These are phyloP conservation scores for Phlebopus sp. DNA, from an alignment of 1,284 basidiomycete genomes.

Conservation along the genomic window DNA sequence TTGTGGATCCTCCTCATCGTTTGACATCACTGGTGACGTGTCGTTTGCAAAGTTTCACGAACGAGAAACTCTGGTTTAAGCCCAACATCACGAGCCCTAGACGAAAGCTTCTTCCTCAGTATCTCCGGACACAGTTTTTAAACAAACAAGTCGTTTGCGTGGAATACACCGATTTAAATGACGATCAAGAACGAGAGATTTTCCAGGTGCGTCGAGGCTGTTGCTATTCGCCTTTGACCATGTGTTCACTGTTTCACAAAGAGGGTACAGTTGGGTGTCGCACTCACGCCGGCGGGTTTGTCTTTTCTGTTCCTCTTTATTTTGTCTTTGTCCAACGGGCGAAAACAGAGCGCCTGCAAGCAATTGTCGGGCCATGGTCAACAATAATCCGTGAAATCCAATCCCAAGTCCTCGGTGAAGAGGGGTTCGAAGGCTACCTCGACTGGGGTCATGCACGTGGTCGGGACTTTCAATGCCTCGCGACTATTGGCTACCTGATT, in stretches of 20 bases:
- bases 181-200: slow-evolving; percentile 35
- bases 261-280: slow-evolving; percentile 41
- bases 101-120: slow-evolving; percentile 29
- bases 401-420: slow-evolving; percentile 35
- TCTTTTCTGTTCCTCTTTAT: not conserved
- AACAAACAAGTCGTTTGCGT: slow-evolving; percentile 52
- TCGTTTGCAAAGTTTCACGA: slow-evolving; percentile 27
- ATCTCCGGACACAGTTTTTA: slow-evolving; percentile 33
- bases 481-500: slow-evolving; percentile 42
- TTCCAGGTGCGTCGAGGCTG: slow-evolving; percentile 29
- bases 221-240: not conserved
- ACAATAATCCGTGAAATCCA: slow-evolving; percentile 42
- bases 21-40: slow-evolving; percentile 1
- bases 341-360: slow-evolving; percentile 44
- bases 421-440: slow-evolving; percentile 43
- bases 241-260: slow-evolving; percentile 15
- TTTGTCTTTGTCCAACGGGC: slow-evolving; percentile 1
- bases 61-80: slow-evolving; percentile 41
- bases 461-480: slow-evolving; percentile 47
- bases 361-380: slow-evolving; percentile 44
- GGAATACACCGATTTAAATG: slow-evolving; percentile 42
- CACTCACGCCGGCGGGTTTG: slow-evolving; percentile 44
- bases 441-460: slow-evolving; percentile 47
- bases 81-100: slow-evolving; percentile 14
- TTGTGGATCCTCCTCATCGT: not conserved